Percentiles rank a stretch among this genome's conserved stretches.
Conservation (phyloP, 2,329 filamentous ascomycete species). For the Botryotinia calthae region DNA sequence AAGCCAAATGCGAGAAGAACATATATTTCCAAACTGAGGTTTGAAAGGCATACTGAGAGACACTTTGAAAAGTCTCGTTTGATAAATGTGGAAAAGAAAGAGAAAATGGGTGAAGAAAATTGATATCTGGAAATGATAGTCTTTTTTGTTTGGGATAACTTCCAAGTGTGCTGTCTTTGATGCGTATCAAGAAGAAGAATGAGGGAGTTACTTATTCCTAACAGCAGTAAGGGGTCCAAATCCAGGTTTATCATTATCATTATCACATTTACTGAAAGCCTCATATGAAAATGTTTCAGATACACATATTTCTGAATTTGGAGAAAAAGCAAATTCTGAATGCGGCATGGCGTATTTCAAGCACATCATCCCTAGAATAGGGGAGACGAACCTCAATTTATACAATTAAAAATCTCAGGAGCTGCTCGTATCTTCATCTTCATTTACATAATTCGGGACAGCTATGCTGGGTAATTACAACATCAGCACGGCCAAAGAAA, state of each 20-base stretch:
- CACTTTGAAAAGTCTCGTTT: neutral
- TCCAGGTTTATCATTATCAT: neutral
- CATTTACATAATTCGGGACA: neutral
- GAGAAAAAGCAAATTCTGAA: neutral
- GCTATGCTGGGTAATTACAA: conserved; percentile 12
- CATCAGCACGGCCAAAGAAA: conserved; percentile 9
- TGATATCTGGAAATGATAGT: neutral
- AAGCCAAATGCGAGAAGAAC: neutral
- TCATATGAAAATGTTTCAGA: conserved; percentile 14
- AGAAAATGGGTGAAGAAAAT: too few relatives aligned
- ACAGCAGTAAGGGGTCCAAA: neutral
- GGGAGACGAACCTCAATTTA: neutral
- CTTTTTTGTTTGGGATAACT: neutral
- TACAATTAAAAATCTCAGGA: neutral
- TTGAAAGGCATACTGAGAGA: neutral
- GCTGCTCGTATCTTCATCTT: neutral
- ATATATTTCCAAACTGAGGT: neutral
- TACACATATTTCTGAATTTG: conserved; percentile 7
- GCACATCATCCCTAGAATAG: neutral
- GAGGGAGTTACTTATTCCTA: neutral
- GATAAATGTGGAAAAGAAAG: neutral
- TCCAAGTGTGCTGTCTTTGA: neutral
- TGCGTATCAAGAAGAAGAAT: too few relatives aligned
- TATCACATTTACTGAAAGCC: neutral
- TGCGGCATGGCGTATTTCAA: neutral